Evolutionary conservation across 345 rosid genomes (phyloP), one percentile per base, ranked within the genome.

Genomic region (Orychophragmus violaceus): DNA sequence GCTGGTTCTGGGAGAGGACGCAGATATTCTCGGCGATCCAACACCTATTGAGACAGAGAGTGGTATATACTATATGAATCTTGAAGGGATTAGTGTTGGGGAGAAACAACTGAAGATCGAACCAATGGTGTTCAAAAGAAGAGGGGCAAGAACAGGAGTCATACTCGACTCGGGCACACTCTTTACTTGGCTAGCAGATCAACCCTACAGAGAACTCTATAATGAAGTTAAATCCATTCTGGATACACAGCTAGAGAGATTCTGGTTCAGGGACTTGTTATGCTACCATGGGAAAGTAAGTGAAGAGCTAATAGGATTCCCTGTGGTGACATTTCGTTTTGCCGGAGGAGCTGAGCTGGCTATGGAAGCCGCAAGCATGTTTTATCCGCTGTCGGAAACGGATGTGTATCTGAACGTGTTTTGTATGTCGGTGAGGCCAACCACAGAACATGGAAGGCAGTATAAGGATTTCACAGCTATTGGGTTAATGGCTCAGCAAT

Each of bases 31-130:
- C 45, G 90, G 90, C 2, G 80, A 67, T 9, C 74, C 80, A 8
- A 87, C 90, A 2, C 82, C 84, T 19, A 36, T 82, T 11, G 74
- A 79, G 55, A 75, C 71, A 28, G 64, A 71, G 9, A 29, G 13
- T 14, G 80, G 83, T 12, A 41, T 60, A 17, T 85, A 76, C 69
- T 69, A 79, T 16, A 33, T 83, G 37, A 79, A 66, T 19, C 66
- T 85, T 2, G 84, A 83, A 82, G 79, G 77, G 54, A 81, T 83
- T 7, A 82, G 87, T 24, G 59, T 82, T 1, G 90, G 83, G 6
- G 76, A 25, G 5, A 81, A 46, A 44, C 65, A 68, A 59, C 82
- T 87, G 5, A 55, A 55, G 19, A 82, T 81, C 0, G 78, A 83
- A 36, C 80, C 77, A 0, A 29, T 8, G n/a, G 54, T 62, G 3